phyloP scores from a whole-genome alignment of 345 rosid species.

The Moringa oleifera region DNA sequence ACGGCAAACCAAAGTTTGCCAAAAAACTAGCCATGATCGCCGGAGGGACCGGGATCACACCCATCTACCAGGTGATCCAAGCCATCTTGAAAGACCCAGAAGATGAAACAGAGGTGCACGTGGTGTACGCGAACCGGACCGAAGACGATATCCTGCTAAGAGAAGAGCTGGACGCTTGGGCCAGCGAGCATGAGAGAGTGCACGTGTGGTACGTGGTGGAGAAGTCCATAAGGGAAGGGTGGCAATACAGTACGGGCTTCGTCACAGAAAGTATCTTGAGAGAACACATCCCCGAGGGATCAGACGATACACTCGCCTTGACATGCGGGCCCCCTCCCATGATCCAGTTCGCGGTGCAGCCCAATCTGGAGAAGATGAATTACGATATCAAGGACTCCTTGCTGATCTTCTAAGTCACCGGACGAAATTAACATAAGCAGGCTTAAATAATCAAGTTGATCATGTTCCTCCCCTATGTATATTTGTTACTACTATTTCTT shows the following conservation, averaged over 20 bases:
- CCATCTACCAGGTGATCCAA: constrained; percentile 74
- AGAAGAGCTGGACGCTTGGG: constrained; percentile 89
- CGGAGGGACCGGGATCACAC: constrained; percentile 95
- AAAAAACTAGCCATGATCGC: constrained; percentile 85
- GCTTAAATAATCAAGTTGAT: no score
- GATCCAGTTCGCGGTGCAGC: constrained; percentile 91
- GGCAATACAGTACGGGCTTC: constrained; percentile 73
- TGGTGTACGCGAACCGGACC: constrained; percentile 83
- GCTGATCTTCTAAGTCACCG: constrained; percentile 58
- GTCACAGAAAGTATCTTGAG: constrained; percentile 60
- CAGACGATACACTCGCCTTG: constrained; percentile 52
- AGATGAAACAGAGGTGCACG: constrained; percentile 71
- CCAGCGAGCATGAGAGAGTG: constrained; percentile 43
- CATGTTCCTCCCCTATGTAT: no score
- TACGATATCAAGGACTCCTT: constrained; percentile 61
- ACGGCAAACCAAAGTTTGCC: constrained; percentile 68
- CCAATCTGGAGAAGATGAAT: constrained; percentile 89
- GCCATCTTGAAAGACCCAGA: constrained; percentile 73
- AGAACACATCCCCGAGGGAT: constrained; percentile 60
- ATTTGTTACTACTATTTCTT: no score
- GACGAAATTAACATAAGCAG: no score
- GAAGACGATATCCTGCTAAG: constrained; percentile 77
- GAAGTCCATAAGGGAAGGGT: constrained; percentile 52
- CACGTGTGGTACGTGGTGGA: constrained; percentile 88
- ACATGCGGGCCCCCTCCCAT: constrained; percentile 97